These are phyloP conservation scores for Brassica balearica DNA, from an alignment of 441 rosid genomes.

Conservation along the genomic window DNA sequence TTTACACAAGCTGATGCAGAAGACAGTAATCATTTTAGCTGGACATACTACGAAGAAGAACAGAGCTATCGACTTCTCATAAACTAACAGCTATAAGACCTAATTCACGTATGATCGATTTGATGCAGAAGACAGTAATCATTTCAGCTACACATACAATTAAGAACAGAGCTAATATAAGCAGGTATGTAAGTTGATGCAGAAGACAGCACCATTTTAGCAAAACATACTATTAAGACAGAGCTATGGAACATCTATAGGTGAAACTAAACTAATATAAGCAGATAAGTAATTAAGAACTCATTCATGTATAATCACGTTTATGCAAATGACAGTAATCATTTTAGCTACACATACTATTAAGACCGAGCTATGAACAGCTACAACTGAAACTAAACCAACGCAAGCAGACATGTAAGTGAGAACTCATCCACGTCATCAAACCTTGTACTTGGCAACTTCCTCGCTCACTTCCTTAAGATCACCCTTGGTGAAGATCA, in stretches of 20 bases:
- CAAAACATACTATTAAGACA: no score
- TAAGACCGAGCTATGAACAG: background rate
- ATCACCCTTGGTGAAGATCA: conserved; percentile 53
- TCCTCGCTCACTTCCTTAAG: conserved; percentile 53
- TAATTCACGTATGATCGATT: no score
- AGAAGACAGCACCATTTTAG: no score
- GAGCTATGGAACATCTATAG: no score
- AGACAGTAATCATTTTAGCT: background rate
- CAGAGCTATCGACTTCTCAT: background rate
- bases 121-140: background rate
- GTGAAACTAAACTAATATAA: no score
- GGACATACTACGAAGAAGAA: background rate
- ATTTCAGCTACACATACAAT: background rate
- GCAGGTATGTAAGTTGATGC: no score
- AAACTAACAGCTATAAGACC: no score
- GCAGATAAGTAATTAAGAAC: background rate
- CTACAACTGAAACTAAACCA: background rate
- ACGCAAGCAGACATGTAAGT: background rate
- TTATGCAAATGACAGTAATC: background rate
- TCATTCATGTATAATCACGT: background rate
- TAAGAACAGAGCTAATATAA: background rate
- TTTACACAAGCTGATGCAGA: background rate
- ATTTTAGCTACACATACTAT: background rate
- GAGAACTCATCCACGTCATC: background rate
- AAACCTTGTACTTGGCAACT: conserved; percentile 49